These are phyloP conservation scores for Theobroma cacao DNA, from an alignment of 345 rosid species.

Conservation along the genomic window DNA sequence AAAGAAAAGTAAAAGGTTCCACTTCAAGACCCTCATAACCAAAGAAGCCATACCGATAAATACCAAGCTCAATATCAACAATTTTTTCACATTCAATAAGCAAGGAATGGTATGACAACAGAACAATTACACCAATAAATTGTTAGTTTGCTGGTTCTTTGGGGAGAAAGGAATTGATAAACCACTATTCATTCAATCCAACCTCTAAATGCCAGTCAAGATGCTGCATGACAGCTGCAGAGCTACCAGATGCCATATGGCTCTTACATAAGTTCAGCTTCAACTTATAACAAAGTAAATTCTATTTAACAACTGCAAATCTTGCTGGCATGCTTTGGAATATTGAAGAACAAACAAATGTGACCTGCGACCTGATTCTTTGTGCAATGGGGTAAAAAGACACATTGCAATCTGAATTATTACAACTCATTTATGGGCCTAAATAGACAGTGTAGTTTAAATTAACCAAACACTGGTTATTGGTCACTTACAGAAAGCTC, in stretches of 20 bases:
- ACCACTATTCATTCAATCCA: neutral
- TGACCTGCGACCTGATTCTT: neutral
- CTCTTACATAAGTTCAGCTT: neutral
- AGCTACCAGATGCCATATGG: neutral
- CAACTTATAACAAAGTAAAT: neutral
- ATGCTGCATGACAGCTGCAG: too few species aligned
- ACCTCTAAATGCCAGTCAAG: neutral
- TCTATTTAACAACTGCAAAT: neutral
- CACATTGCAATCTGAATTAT: neutral
- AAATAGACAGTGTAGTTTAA: neutral
- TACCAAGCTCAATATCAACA: neutral
- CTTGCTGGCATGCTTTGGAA: neutral
- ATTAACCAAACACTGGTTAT: neutral
- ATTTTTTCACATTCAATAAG: neutral
- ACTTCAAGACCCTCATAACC: neutral
- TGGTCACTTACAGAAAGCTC: neutral
- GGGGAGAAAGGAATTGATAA: neutral
- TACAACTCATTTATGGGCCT: neutral
- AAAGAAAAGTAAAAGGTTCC: slow-evolving; percentile 6
- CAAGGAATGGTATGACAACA: neutral
- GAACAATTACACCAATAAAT: neutral
- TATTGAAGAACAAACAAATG: neutral
- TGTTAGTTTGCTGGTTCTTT: neutral
- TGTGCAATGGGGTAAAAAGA: neutral
- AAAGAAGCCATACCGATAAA: neutral